phyloP scores from a whole-genome alignment of 495 filamentous ascomycete genomes.

The Penicillium crystallinum region DNA sequence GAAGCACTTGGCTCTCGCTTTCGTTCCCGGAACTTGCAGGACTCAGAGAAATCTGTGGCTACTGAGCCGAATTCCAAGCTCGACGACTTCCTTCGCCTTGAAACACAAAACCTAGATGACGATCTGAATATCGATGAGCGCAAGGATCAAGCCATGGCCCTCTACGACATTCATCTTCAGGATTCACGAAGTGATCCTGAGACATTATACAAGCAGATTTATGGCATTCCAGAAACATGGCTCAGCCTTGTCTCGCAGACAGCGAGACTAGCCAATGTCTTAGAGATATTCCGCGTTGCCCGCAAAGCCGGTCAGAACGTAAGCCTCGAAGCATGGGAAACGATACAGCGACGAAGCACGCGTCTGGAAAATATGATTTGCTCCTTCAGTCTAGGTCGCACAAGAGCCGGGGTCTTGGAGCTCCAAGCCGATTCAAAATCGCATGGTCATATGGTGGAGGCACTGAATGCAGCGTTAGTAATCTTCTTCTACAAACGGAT shows the following conservation, averaged over 20 bases:
- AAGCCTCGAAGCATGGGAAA: conserved; percentile 26
- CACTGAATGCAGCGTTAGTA: conserved; percentile 26
- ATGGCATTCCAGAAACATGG: conserved; percentile 36
- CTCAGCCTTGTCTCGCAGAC: conserved; percentile 34
- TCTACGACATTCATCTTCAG: conserved; percentile 32
- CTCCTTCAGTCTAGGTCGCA: conserved; percentile 20
- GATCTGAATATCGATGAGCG: conserved; percentile 35
- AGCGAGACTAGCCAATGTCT: conserved; percentile 30
- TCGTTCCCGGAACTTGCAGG: not conserved
- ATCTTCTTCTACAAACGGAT: conserved; percentile 35
- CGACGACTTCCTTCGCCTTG: conserved; percentile 32
- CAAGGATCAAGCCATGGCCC: conserved; percentile 22
- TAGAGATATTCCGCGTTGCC: conserved; percentile 23
- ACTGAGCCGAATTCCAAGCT: conserved; percentile 20
- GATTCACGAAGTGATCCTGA: conserved; percentile 30
- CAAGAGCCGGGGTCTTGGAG: conserved; percentile 7
- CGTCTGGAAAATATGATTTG: conserved; percentile 34
- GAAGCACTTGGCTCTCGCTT: conserved; percentile 18
- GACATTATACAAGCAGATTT: conserved; percentile 30
- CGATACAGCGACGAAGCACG: conserved; percentile 26
- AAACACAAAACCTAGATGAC: conserved; percentile 25
- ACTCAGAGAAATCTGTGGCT: not conserved
- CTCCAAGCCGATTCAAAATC: conserved; percentile 11
- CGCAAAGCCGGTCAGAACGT: conserved; percentile 4
- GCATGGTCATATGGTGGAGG: conserved; percentile 23